phyloP scores from a whole-genome alignment of 2,329 filamentous ascomycete species.

The Erysiphe pulchra region DNA sequence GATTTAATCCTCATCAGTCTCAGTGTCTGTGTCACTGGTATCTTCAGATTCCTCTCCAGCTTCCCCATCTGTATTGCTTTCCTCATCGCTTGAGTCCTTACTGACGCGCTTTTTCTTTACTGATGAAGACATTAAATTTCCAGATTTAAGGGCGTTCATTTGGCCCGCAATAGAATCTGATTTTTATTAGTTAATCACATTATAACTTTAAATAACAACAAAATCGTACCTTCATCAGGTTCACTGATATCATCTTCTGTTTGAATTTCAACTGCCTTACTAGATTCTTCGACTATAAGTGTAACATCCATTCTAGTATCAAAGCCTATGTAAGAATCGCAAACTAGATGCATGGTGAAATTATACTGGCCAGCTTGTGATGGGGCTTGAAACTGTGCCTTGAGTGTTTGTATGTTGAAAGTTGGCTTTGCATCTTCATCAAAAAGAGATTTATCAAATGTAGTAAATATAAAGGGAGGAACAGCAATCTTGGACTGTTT shows the following conservation, averaged over 20 bases:
- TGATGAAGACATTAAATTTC: slow-evolving; percentile 19
- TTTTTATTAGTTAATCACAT: slow-evolving; percentile 1
- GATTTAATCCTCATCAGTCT: slow-evolving; percentile 20
- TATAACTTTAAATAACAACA: not conserved
- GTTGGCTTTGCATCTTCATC: slow-evolving; percentile 62
- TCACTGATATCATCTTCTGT: slow-evolving; percentile 92
- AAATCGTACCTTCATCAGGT: slow-evolving; percentile 70
- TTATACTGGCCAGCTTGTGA: slow-evolving; percentile 81
- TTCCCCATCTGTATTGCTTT: slow-evolving; percentile 53
- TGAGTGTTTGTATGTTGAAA: slow-evolving; percentile 84
- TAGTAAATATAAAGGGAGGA: slow-evolving; percentile 81
- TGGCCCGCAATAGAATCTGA: slow-evolving; percentile 72
- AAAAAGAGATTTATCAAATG: slow-evolving; percentile 75
- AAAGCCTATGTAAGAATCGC: slow-evolving; percentile 85
- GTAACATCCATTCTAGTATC: slow-evolving; percentile 82
- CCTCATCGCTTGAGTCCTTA: slow-evolving; percentile 41
- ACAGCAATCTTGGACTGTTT: slow-evolving; percentile 93
- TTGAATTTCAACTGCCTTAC: slow-evolving; percentile 54
- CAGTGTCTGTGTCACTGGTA: slow-evolving; percentile 43
- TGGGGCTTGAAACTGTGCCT: slow-evolving; percentile 89
- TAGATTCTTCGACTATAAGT: slow-evolving; percentile 67
- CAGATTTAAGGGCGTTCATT: slow-evolving; percentile 67
- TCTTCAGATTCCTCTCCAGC: slow-evolving; percentile 26
- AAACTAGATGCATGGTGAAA: slow-evolving; percentile 81
- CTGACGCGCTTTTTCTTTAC: slow-evolving; percentile 26